These are phyloP conservation scores for Naegleria fowleri DNA, from an alignment of 208 protist genomes.

Conservation along the genomic window DNA sequence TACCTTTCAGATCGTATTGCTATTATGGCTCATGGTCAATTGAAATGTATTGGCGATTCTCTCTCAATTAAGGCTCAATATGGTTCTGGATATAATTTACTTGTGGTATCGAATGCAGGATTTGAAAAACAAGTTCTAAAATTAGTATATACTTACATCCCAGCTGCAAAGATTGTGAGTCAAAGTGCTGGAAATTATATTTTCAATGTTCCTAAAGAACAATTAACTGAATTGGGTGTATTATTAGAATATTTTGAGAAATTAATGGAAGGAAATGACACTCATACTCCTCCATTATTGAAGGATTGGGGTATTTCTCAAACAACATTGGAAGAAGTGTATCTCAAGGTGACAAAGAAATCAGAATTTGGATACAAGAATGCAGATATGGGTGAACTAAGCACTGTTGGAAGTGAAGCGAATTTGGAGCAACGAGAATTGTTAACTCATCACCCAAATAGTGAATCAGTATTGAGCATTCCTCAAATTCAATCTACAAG, in stretches of 20 bases:
- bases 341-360: conserved; percentile 10
- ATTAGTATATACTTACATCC: not conserved
- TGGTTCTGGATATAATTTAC: conserved; percentile 20
- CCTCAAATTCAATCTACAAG: too few species aligned
- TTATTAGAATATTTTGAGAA: not conserved
- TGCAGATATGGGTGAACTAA: too few species aligned
- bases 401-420: too few species aligned
- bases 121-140: not conserved
- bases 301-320: conserved; percentile 30
- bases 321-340: conserved; percentile 36
- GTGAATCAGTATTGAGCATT: too few species aligned
- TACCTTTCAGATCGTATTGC: conserved; percentile 32
- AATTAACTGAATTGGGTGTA: not conserved
- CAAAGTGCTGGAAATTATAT: not conserved
- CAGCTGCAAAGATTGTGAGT: not conserved
- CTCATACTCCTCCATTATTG: not conserved
- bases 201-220: not conserved
- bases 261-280: not conserved
- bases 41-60: conserved; percentile 18
- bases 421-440: too few species aligned
- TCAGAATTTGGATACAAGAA: not conserved
- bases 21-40: conserved; percentile 31
- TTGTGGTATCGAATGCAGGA: not conserved
- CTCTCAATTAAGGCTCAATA: not conserved
- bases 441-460: too few species aligned